These are phyloP conservation scores for Eleusine coracana DNA, from an alignment of 176 grass and related monocot species.

Conservation along the genomic window DNA sequence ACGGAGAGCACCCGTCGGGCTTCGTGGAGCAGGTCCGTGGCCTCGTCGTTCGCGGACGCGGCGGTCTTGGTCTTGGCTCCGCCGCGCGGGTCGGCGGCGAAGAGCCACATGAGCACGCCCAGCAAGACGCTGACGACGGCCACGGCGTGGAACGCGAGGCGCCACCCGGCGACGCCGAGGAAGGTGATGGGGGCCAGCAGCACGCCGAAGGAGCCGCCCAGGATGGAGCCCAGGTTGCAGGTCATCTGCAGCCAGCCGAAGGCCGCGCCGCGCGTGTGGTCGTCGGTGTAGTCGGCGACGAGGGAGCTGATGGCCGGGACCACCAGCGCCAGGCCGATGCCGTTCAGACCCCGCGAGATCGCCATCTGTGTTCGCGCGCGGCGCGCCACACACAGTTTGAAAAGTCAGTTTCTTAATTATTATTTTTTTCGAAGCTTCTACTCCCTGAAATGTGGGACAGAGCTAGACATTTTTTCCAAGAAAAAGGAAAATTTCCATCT, in stretches of 20 bases:
- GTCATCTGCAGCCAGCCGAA: slow-evolving; percentile 81
- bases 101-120: slow-evolving; percentile 50
- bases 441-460: not conserved
- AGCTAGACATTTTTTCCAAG: not conserved
- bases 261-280: slow-evolving; percentile 60
- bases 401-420: not conserved
- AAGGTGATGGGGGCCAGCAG: slow-evolving; percentile 60
- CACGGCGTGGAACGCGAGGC: slow-evolving; percentile 69
- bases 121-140: slow-evolving; percentile 52
- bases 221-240: slow-evolving; percentile 61
- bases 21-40: slow-evolving; percentile 45
- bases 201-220: slow-evolving; percentile 63
- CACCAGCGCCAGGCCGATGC: slow-evolving; percentile 67
- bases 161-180: slow-evolving; percentile 75
- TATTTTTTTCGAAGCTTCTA: not conserved
- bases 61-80: slow-evolving; percentile 37
- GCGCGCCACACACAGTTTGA: no score
- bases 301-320: slow-evolving; percentile 72
- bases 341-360: slow-evolving; percentile 76
- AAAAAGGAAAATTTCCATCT: not conserved
- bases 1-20: slow-evolving; percentile 56
- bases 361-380: slow-evolving; percentile 55
- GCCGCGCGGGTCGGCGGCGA: slow-evolving; percentile 63
- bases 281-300: slow-evolving; percentile 79
- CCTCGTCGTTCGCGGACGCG: slow-evolving; percentile 28